phyloP scores from a whole-genome alignment of 441 rosid species.

The Lepidium campestre region DNA sequence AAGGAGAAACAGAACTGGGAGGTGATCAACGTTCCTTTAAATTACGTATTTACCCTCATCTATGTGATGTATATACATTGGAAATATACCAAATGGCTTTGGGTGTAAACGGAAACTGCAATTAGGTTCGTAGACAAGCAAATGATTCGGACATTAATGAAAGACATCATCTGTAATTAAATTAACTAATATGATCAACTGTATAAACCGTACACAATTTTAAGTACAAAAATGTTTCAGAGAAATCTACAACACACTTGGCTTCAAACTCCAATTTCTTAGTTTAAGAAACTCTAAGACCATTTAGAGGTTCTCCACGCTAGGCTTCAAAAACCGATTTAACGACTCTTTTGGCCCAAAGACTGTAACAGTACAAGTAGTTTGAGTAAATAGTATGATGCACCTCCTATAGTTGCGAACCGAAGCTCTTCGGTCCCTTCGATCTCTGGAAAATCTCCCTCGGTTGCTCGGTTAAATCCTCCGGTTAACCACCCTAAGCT shows the following conservation, averaged over 20 bases:
- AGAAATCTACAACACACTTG: not conserved
- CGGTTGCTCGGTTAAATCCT: slow-evolving; percentile 60
- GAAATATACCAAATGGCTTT: not conserved
- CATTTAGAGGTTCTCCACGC: not conserved
- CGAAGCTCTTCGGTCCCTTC: slow-evolving; percentile 78
- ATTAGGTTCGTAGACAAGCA: not conserved
- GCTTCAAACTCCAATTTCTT: not conserved
- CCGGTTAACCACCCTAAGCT: slow-evolving; percentile 84
- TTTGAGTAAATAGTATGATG: slow-evolving; percentile 60
- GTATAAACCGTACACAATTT: slow-evolving; percentile 2
- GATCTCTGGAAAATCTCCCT: slow-evolving; percentile 50
- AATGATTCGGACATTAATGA: not conserved
- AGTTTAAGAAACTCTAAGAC: not conserved
- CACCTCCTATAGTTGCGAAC: slow-evolving; percentile 83
- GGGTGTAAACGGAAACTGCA: slow-evolving; percentile 21
- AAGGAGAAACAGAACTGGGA: slow-evolving; percentile 18
- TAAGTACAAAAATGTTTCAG: not conserved
- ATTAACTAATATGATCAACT: no score
- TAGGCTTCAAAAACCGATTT: not conserved
- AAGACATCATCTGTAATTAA: not conserved
- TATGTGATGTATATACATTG: not conserved
- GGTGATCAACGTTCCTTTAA: slow-evolving; percentile 21
- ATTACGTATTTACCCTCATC: not conserved
- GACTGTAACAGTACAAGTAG: slow-evolving; percentile 52
- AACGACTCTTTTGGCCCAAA: slow-evolving; percentile 29